phyloP scores from a whole-genome alignment of 352 stramenopile species.

The Globisporangium apiculatum region DNA sequence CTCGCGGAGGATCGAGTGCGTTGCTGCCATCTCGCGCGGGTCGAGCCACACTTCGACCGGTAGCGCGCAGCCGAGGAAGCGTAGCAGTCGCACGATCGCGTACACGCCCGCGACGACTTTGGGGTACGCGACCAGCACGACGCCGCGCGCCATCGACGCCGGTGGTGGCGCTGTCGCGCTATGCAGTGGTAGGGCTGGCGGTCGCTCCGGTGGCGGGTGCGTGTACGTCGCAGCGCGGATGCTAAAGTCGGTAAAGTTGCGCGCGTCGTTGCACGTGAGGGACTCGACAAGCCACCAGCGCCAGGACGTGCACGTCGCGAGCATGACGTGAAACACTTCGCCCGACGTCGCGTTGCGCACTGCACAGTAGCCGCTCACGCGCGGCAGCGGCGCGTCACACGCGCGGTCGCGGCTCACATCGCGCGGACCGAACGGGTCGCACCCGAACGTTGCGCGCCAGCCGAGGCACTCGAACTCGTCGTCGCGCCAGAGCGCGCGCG shows the following conservation, averaged over 20 bases:
- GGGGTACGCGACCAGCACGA: constrained; percentile 68
- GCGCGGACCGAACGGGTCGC: constrained; percentile 47
- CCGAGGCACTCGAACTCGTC: constrained; percentile 70
- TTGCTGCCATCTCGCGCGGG: constrained; percentile 39
- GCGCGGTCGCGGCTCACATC: constrained; percentile 31
- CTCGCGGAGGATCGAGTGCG: constrained; percentile 52
- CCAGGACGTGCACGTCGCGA: constrained; percentile 67
- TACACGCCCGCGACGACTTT: constrained; percentile 65
- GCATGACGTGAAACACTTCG: constrained; percentile 50
- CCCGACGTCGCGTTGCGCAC: constrained; percentile 58
- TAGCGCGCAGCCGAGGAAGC: constrained; percentile 32
- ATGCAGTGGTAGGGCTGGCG: not conserved
- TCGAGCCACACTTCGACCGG: constrained; percentile 55
- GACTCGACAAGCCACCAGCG: constrained; percentile 41
- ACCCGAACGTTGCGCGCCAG: constrained; percentile 59
- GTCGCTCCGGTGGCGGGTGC: constrained; percentile 18
- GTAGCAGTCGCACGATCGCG: constrained; percentile 55
- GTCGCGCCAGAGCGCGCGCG: constrained; percentile 33
- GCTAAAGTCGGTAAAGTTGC: constrained; percentile 65
- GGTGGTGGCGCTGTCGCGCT: not conserved
- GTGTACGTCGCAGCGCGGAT: constrained; percentile 34
- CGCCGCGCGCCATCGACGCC: constrained; percentile 24
- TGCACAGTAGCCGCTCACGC: constrained; percentile 61
- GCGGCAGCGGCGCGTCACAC: constrained; percentile 37
- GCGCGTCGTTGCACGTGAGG: constrained; percentile 55